Evolutionary conservation across 1,139 yeast genomes (phyloP).

Genomic region (Candida dubliniensis): DNA sequence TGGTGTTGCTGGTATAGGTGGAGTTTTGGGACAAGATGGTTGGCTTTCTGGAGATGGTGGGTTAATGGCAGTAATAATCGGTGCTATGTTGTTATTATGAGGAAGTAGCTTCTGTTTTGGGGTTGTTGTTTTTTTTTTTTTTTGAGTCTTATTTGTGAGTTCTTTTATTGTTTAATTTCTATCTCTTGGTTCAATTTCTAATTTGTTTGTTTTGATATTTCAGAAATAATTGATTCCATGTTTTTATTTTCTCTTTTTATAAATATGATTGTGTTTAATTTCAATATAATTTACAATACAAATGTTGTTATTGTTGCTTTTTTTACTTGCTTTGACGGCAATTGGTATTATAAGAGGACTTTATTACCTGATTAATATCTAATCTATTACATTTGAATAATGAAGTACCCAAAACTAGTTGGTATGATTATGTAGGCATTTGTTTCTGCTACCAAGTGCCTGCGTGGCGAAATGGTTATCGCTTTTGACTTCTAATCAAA

Average conservation of each 20-base stretch:
- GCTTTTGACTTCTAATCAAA: conserved; percentile 1
- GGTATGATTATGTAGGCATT: background rate
- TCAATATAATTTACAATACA: no score
- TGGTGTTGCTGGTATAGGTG: background rate
- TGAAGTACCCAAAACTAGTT: background rate
- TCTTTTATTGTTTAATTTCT: background rate
- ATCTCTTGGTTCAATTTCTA: background rate
- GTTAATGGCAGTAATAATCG: conserved; percentile 3
- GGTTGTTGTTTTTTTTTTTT: background rate
- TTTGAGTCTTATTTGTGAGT: background rate
- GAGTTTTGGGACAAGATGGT: background rate
- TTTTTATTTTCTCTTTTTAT: no score
- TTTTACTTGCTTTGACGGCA: no score
- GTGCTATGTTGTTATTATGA: conserved; percentile 5
- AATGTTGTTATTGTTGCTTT: no score
- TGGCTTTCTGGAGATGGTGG: background rate
- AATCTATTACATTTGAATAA: no score
- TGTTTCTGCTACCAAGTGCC: background rate
- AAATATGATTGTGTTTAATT: no score
- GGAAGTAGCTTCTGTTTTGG: no score
- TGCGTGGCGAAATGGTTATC: conserved; percentile 1
- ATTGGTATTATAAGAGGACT: no score
- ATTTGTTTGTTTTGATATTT: no score
- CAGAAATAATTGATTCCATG: no score
- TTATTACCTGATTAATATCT: no score